Base-by-base conservation (phyloP, 257 asterid genomes). In the Lycium ferocissimum region DNA sequence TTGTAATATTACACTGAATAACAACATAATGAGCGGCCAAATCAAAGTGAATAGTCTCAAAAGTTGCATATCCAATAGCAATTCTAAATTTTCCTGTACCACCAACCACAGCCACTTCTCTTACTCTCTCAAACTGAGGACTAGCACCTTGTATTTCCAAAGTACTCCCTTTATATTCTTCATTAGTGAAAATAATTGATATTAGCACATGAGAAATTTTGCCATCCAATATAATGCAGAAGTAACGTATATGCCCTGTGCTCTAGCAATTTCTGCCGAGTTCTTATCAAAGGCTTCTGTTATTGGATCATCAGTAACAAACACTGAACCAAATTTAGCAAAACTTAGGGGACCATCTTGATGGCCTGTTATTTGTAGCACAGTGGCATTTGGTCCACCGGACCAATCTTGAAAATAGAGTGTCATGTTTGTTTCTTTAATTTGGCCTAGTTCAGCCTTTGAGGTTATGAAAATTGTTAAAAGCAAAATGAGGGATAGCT, bases 101-200 rank as follows among this genome's bases (percentile, higher is more conserved):
- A 18, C 93, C 96, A 20, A 92, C 93, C 10, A 89, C 89, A 51
- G 95, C 87, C 86, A 92, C 90, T 88, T 91, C 95, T 83, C 92
- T 84, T 75, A 91, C 91, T 82, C 63, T 85, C 78, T 90, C 94
- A 18, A 90, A 87, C 8, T 90, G 93, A 7, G 90, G 88, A 66
- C 92, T 92, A 0, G 83, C 61, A 7, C 93, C 95, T 81, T 92
- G 96, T 3, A 91, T 78, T 75, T 90, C 91, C 84, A 89, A 72
- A 1, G 94, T 92, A 85, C 92, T 89, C 0, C 93, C 92, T 22
- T 84, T 83, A 17, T 84, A 88, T 38, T 85, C 89, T 0, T 81
- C 79, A 9, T 79, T 83, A 1, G 80, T 87, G 73, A 92, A 92
- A 47, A 91, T 92, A 22, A 92, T 85, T 1, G 96, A 92, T 8